Conservation (phyloP, 371 early-diverging fungal genomes). For the Mycotypha africana region DNA sequence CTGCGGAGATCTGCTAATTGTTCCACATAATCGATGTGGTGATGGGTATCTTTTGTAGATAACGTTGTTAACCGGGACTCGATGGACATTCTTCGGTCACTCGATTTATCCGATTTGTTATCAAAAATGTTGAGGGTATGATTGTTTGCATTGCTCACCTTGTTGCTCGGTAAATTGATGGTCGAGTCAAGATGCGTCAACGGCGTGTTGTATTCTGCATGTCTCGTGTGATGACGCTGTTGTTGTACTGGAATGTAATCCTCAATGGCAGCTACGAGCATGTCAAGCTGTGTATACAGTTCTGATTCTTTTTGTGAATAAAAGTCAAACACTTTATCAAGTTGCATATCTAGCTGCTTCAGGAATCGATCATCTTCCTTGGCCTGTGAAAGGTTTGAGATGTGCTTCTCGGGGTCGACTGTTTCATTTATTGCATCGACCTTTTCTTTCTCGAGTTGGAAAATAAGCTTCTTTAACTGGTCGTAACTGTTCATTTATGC, state of each 20-base stretch:
- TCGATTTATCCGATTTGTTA: no score
- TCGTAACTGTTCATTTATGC: constrained; percentile 83
- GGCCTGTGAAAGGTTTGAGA: no score
- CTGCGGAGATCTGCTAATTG: constrained; percentile 27
- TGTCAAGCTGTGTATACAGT: constrained; percentile 38
- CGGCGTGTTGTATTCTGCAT: no score
- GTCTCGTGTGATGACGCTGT: no score
- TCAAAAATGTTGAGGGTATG: no score
- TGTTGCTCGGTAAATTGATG: no score
- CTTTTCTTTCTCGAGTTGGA: constrained; percentile 82
- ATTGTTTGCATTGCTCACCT: no score
- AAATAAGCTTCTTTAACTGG: constrained; percentile 84
- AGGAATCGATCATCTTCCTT: constrained; percentile 42
- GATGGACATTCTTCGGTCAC: no score
- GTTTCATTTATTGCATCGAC: constrained; percentile 42
- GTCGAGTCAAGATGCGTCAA: constrained; percentile 19
- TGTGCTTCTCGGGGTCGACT: constrained; percentile 22
- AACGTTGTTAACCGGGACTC: no score
- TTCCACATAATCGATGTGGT: no score
- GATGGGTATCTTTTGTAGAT: no score
- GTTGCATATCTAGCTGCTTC: constrained; percentile 73
- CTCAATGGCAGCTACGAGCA: constrained; percentile 15
- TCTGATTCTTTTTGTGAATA: constrained; percentile 80
- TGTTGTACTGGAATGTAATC: no score
- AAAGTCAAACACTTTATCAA: constrained; percentile 74